Conservation (phyloP, 2,329 filamentous ascomycete genomes). For the Diaporthe vaccinii region DNA sequence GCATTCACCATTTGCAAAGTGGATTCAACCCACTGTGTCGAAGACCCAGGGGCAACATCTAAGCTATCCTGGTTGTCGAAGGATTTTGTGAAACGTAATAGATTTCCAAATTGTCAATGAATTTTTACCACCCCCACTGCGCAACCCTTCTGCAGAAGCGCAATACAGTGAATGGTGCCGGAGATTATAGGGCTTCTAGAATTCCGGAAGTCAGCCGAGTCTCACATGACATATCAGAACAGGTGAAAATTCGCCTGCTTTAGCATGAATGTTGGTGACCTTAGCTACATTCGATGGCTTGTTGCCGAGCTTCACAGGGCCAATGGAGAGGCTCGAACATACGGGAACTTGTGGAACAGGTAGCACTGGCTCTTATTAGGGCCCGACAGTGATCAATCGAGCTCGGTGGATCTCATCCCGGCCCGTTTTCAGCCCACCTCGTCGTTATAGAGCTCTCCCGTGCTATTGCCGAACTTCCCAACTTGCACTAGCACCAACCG, state of each 20-base stretch:
- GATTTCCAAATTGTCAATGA: not conserved
- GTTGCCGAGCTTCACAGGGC: not conserved
- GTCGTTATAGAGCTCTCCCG: not conserved
- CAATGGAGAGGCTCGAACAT: not conserved
- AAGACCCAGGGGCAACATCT: no score
- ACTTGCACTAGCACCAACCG: not conserved
- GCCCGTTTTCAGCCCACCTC: not conserved
- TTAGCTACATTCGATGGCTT: not conserved
- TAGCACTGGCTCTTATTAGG: not conserved
- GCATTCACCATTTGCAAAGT: no score
- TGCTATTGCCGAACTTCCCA: constrained; percentile 5
- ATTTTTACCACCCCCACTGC: not conserved
- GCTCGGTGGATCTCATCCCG: not conserved
- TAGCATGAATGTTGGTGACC: not conserved
- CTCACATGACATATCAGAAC: not conserved
- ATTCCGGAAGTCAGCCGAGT: not conserved
- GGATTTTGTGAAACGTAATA: not conserved
- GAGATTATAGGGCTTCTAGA: not conserved
- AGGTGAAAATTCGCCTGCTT: not conserved
- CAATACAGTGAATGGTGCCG: not conserved
- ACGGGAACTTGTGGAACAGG: not conserved
- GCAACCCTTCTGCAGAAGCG: not conserved
- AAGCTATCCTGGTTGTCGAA: no score
- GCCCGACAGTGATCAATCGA: not conserved
- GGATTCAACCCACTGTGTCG: no score